Conservation (phyloP, 2,329 filamentous ascomycete genomes). For the Penicillium corylophilum region DNA sequence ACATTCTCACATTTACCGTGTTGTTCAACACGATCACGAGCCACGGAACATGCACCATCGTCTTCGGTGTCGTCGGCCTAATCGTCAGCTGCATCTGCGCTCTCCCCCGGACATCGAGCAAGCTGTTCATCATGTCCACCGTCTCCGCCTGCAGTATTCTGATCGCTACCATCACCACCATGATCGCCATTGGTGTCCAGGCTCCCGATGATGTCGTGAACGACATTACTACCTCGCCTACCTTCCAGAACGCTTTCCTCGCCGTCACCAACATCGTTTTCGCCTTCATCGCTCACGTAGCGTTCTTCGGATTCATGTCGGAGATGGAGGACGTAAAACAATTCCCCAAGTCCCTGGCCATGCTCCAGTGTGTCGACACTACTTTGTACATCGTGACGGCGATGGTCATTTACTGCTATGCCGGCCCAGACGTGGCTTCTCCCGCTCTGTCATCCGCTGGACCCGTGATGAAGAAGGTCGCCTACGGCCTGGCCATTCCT, state of each 20-base stretch:
- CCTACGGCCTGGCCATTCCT: constrained; percentile 65
- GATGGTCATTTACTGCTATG: constrained; percentile 65
- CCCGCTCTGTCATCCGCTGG: constrained; percentile 66
- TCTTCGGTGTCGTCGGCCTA: constrained; percentile 58
- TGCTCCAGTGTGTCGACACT: constrained; percentile 59
- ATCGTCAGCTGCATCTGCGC: constrained; percentile 57
- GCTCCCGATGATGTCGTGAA: constrained; percentile 40
- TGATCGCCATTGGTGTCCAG: constrained; percentile 60
- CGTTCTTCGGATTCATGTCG: constrained; percentile 64
- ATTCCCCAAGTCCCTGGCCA: constrained; percentile 60
- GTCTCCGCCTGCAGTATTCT: constrained; percentile 63
- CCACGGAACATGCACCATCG: constrained; percentile 60
- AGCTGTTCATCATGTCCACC: constrained; percentile 60
- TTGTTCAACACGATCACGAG: constrained; percentile 63
- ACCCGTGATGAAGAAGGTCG: constrained; percentile 57
- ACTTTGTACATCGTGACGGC: constrained; percentile 65
- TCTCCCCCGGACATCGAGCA: constrained; percentile 61
- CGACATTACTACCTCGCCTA: constrained; percentile 48
- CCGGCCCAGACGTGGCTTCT: constrained; percentile 58
- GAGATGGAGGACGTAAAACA: constrained; percentile 61
- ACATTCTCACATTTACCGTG: constrained; percentile 66
- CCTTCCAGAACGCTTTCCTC: constrained; percentile 29
- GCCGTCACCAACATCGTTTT: constrained; percentile 68
- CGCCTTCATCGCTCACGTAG: constrained; percentile 63
- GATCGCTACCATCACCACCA: constrained; percentile 62